phyloP scores from a whole-genome alignment of 192 early-diverging fungal species.

The Chytriomyces sp. region DNA sequence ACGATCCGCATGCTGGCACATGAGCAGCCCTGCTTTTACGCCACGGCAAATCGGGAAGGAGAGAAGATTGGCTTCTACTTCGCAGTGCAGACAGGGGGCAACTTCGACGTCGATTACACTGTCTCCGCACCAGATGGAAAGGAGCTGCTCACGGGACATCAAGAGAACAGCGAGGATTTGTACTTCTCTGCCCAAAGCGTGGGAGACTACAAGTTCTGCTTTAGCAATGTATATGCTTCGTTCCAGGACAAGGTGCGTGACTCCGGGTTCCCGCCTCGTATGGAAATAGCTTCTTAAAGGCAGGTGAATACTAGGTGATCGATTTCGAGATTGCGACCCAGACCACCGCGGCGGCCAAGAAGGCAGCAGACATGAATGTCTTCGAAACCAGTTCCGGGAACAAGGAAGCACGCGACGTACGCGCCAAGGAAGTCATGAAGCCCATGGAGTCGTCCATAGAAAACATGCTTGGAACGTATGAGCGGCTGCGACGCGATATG shows the following conservation, averaged over 20 bases:
- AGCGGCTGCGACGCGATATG: slow-evolving; percentile 74
- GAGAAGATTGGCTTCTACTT: slow-evolving; percentile 19
- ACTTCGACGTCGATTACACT: slow-evolving; percentile 94
- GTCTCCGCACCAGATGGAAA: slow-evolving; percentile 75
- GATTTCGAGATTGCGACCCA: slow-evolving; percentile 96
- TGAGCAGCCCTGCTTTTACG: slow-evolving; percentile 90
- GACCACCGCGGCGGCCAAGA: slow-evolving; percentile 59
- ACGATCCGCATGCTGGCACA: slow-evolving; percentile 86
- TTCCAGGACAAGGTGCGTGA: slow-evolving; percentile 77
- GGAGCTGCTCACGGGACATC: slow-evolving; percentile 70
- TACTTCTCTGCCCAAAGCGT: slow-evolving; percentile 80
- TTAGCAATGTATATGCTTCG: slow-evolving; percentile 90
- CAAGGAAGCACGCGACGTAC: slow-evolving; percentile 6
- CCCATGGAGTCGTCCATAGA: slow-evolving; percentile 51
- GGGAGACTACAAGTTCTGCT: slow-evolving; percentile 97
- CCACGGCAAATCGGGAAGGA: slow-evolving; percentile 17
- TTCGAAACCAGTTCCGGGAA: background rate
- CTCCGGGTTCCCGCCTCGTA: background rate
- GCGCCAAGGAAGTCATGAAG: slow-evolving; percentile 52
- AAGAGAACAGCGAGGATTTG: slow-evolving; percentile 91
- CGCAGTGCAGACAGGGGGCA: slow-evolving; percentile 92
- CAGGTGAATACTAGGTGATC: slow-evolving; percentile 35
- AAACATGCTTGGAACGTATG: slow-evolving; percentile 61
- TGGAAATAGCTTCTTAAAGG: background rate
- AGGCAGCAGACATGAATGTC: background rate